Conservation (phyloP, 225 moss, liverwort and hornwort genomes). For the Sphagnum tenellum region DNA sequence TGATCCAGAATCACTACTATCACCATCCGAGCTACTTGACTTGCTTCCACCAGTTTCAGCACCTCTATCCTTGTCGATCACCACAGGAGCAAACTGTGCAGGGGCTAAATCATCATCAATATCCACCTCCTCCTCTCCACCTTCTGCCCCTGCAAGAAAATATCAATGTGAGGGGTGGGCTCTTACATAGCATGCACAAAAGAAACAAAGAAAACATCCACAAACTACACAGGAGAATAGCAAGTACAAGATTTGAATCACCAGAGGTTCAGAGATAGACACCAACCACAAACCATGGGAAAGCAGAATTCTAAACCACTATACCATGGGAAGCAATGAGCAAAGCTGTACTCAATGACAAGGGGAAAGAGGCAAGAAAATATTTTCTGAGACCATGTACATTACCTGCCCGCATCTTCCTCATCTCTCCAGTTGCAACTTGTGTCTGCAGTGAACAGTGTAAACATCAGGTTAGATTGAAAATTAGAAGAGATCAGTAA, state of each 20-base stretch:
- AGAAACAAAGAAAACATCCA: background rate
- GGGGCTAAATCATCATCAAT: constrained; percentile 57
- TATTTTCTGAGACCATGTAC: background rate
- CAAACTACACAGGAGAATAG: background rate
- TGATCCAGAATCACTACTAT: constrained; percentile 65
- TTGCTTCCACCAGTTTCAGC: constrained; percentile 2
- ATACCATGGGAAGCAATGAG: background rate
- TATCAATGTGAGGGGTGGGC: too few relatives aligned
- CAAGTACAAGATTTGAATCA: too few relatives aligned
- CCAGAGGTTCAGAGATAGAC: too few relatives aligned
- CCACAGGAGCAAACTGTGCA: constrained; percentile 35
- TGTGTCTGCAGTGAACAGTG: background rate
- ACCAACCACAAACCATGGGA: too few relatives aligned
- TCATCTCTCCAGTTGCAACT: background rate
- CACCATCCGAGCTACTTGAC: constrained; percentile 58
- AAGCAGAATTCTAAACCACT: too few relatives aligned
- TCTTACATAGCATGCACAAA: background rate
- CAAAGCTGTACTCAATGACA: background rate
- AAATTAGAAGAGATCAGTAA: too few relatives aligned
- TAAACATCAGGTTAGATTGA: background rate
- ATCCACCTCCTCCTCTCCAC: constrained; percentile 55
- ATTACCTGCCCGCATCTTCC: too few relatives aligned
- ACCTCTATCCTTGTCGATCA: constrained; percentile 48
- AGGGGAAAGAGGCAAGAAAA: background rate
- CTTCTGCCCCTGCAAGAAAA: constrained; percentile 20